These are phyloP conservation scores for Sporisorium sorghi DNA, from an alignment of 1,284 basidiomycete genomes.

Conservation along the genomic window DNA sequence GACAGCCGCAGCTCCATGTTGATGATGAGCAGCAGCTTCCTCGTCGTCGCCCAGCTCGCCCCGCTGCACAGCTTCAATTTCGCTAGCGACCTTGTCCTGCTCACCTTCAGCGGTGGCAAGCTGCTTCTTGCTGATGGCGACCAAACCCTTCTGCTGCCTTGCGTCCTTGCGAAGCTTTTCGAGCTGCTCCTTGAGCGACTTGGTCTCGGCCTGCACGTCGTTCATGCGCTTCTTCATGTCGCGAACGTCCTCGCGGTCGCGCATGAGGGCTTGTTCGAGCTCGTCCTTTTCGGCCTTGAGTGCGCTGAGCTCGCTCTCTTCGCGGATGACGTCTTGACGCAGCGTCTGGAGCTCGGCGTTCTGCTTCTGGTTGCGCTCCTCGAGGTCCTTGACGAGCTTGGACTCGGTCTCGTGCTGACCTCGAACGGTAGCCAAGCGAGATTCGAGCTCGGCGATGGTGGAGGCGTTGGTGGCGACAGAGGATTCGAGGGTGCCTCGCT, in stretches of 20 bases:
- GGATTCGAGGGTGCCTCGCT: slow-evolving; percentile 49
- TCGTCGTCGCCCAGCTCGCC: slow-evolving; percentile 70
- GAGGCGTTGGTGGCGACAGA: slow-evolving; percentile 49
- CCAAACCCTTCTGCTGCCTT: slow-evolving; percentile 92
- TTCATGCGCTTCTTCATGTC: slow-evolving; percentile 85
- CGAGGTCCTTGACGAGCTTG: slow-evolving; percentile 79
- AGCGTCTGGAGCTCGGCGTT: slow-evolving; percentile 80
- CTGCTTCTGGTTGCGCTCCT: slow-evolving; percentile 80
- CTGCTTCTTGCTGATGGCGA: slow-evolving; percentile 95
- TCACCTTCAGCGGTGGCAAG: slow-evolving; percentile 85
- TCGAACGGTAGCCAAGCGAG: slow-evolving; percentile 69
- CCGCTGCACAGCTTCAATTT: slow-evolving; percentile 73
- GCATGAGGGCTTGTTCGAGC: slow-evolving; percentile 84
- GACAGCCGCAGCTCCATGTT: slow-evolving; percentile 48
- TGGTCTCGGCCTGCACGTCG: slow-evolving; percentile 82
- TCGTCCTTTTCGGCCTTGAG: slow-evolving; percentile 90
- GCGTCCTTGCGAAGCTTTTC: slow-evolving; percentile 94
- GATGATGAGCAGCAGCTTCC: slow-evolving; percentile 66
- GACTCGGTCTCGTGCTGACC: slow-evolving; percentile 87
- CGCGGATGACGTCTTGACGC: slow-evolving; percentile 84
- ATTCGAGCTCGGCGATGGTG: slow-evolving; percentile 61
- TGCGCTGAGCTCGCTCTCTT: slow-evolving; percentile 91
- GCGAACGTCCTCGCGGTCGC: slow-evolving; percentile 94
- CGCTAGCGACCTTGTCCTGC: slow-evolving; percentile 78
- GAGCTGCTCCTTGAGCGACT: slow-evolving; percentile 78